Evolutionary conservation across 2,329 filamentous ascomycete species (phyloP).

Genomic region (Dactylella cylindrospora): DNA sequence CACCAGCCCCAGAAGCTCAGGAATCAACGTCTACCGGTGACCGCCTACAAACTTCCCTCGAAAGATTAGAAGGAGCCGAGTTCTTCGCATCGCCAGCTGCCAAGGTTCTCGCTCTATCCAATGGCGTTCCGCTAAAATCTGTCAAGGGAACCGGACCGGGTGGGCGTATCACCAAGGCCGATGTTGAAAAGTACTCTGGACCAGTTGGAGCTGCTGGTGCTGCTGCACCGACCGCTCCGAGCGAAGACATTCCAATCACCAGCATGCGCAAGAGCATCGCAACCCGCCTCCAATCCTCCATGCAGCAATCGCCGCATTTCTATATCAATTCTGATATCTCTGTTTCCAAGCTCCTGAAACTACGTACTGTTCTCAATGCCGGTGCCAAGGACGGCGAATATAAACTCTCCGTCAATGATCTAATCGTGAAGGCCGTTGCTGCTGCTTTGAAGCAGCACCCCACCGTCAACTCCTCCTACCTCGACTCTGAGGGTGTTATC

Average conservation of each 20-base stretch:
- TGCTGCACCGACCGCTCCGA: constrained; percentile 64
- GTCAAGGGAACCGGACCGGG: constrained; percentile 85
- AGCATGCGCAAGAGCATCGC: constrained; percentile 99
- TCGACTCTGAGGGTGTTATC: constrained; percentile 77
- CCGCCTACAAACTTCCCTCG: constrained; percentile 79
- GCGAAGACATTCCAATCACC: constrained; percentile 79
- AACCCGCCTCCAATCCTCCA: constrained; percentile 81
- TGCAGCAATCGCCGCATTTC: constrained; percentile 95
- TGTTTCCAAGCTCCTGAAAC: constrained; percentile 92
- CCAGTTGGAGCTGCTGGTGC: constrained; percentile 53
- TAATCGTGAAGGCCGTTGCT: constrained; percentile 94
- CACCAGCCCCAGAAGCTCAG: constrained; percentile 56
- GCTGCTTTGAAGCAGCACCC: constrained; percentile 91
- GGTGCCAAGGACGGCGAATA: constrained; percentile 80
- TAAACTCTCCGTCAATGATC: constrained; percentile 99
- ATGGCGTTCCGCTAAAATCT: constrained; percentile 71
- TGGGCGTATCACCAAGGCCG: constrained; percentile 85
- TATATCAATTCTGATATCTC: constrained; percentile 90
- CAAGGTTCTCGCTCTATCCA: constrained; percentile 81
- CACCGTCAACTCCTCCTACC: constrained; percentile 92
- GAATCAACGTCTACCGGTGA: constrained; percentile 58
- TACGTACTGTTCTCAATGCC: constrained; percentile 88
- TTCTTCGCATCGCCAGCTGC: constrained; percentile 70
- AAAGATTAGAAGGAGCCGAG: constrained; percentile 63
- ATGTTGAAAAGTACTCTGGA: constrained; percentile 78